Evolutionary conservation across 805 yeast species (phyloP), one percentile per base, ranked within the genome.

Genomic region (Candida nanaspora): DNA sequence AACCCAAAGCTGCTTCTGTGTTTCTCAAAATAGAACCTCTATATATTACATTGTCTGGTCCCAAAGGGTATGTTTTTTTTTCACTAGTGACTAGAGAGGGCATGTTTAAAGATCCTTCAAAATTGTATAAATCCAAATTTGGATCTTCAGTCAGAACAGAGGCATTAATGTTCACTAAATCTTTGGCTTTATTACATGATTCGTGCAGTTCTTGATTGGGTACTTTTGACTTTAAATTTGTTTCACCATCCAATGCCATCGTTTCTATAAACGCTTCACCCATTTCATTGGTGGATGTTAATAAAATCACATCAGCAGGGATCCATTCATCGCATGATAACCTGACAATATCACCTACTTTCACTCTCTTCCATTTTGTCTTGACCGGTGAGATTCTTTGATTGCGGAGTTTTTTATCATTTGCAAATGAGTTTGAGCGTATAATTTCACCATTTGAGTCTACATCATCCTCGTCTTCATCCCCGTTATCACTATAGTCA

Each of bases 241-340:
- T 93, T 61, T 93, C 98, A 38, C 99, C 99, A 62, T 93, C 98
- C 37, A 93, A 69, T 1, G 96, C 98, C 91, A 91, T 88, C 1
- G 99, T 93, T 59, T 93, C 99, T 16, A 89, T 79, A 48, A 77
- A 86, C 1, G 86, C 75, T 40, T 72, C 76, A 29, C 74, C 72
- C 42, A 80, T 75, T 31, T 82, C 88, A 46, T 72, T 74, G 30
- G 78, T 76, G 3, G 87, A 77, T 1, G 89, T 74, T 33, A 93
- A 55, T 2, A 93, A 51, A 2, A 93, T 57, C 2, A 93, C 55
- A 63, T 93, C 99, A 0, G 97, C 96, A 0, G 99, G 98, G 6
- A 91, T 74, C 84, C 95, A 85, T 45, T 93, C 98, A 62, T 88
- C 86, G 47, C 80, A 83, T 37, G 72, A 63, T 16, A 93, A 64